Percentiles rank a stretch among this genome's conserved stretches.
These are phyloP conservation scores for Piper betle DNA, from an alignment of 164 flowering plant genomes.

Conservation along the genomic window DNA sequence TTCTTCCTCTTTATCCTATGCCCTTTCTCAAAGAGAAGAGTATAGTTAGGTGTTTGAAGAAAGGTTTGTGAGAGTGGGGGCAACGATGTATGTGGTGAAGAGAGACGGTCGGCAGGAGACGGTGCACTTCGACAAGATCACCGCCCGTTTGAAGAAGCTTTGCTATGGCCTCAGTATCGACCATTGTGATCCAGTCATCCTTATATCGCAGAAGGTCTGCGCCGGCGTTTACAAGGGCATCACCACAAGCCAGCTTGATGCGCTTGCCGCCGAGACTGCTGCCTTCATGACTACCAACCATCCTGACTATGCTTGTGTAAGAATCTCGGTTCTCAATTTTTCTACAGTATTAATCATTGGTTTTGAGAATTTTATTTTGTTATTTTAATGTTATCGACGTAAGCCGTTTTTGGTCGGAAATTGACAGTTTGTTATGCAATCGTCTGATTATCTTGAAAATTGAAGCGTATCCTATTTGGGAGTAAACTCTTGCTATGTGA, in stretches of 20 bases:
- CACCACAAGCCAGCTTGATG: constrained; percentile 94
- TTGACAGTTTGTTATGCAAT: no score
- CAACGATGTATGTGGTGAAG: constrained; percentile 82
- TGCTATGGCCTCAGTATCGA: constrained; percentile 88
- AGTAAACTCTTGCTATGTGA: no score
- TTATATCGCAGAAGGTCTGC: constrained; percentile 92
- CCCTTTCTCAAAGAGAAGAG: no score
- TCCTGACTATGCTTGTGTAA: constrained; percentile 92
- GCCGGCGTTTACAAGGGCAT: constrained; percentile 98
- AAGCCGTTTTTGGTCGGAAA: no score
- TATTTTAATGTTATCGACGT: no score
- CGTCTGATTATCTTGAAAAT: neutral
- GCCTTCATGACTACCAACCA: constrained; percentile 96
- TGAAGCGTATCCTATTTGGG: no score
- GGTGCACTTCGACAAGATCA: constrained; percentile 94
- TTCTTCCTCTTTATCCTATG: no score
- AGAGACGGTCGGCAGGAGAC: constrained; percentile 91
- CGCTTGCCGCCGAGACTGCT: constrained; percentile 92
- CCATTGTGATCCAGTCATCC: constrained; percentile 93
- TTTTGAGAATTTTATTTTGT: neutral
- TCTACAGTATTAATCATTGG: neutral
- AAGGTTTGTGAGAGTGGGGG: constrained; percentile 12
- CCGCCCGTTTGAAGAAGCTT: constrained; percentile 92
- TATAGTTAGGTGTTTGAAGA: constrained; percentile 22
- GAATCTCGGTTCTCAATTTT: constrained; percentile 4